Evolutionary conservation across 257 asterid species (phyloP).

Genomic region (Nicotiana benthamiana): DNA sequence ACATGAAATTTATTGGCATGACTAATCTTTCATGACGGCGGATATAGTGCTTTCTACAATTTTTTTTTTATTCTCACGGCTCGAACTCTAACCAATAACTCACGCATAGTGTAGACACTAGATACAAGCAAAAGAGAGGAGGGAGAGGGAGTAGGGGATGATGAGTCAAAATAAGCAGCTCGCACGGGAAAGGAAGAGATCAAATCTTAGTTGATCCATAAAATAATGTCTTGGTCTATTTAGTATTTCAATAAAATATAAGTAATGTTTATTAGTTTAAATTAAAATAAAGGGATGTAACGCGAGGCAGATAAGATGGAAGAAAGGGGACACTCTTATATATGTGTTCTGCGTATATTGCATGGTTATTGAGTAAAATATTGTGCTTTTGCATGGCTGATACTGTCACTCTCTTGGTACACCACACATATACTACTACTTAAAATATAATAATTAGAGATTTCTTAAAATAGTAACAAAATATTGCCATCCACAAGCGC

Average conservation of each 20-base stretch:
- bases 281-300: background rate
- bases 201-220: background rate
- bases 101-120: too few relatives aligned
- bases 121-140: too few relatives aligned
- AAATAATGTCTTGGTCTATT: slow-evolving; percentile 8
- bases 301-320: slow-evolving; percentile 6
- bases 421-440: background rate
- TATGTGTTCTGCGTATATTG: slow-evolving; percentile 10
- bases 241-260: background rate
- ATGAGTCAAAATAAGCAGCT: slow-evolving; percentile 13
- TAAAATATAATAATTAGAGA: slow-evolving; percentile 7
- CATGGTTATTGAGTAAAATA: slow-evolving; percentile 22
- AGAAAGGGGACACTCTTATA: background rate
- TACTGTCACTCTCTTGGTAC: background rate
- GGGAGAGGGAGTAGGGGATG: background rate
- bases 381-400: slow-evolving; percentile 15
- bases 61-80: too few relatives aligned
- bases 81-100: too few relatives aligned
- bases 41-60: too few relatives aligned
- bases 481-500: slow-evolving; percentile 23
- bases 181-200: background rate
- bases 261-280: slow-evolving; percentile 30
- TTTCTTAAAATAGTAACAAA: slow-evolving; percentile 33
- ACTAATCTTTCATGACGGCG: too few relatives aligned
- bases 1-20: too few relatives aligned